Evolutionary conservation across 2,329 filamentous ascomycete genomes (phyloP).

Genomic region (Phyllosticta citrichinensis): DNA sequence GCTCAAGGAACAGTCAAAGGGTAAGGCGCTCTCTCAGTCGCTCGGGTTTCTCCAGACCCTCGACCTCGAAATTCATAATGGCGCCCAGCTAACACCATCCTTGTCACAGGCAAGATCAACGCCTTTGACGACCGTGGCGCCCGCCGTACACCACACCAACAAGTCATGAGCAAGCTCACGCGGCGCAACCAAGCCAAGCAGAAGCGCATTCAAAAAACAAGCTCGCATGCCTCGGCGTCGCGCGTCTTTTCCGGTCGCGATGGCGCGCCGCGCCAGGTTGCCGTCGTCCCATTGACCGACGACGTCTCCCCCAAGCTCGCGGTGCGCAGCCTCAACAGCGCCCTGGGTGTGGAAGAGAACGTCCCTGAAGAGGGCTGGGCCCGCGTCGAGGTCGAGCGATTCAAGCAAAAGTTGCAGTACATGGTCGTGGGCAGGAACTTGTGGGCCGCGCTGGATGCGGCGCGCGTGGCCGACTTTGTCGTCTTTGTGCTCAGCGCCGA

Average conservation of each 20-base stretch:
- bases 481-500: constrained; percentile 73
- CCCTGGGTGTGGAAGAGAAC: constrained; percentile 66
- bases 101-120: constrained; percentile 60
- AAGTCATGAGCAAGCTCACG: constrained; percentile 95
- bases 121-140: constrained; percentile 59
- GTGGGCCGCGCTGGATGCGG: constrained; percentile 70
- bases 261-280: constrained; percentile 79
- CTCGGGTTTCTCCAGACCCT: background rate
- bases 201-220: constrained; percentile 71
- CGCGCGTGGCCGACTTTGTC: constrained; percentile 83
- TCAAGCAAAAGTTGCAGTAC: constrained; percentile 91
- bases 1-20: constrained; percentile 76
- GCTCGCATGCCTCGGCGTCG: constrained; percentile 67
- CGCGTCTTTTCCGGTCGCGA: constrained; percentile 79
- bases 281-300: constrained; percentile 72
- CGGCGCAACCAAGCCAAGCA: constrained; percentile 92
- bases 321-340: constrained; percentile 61
- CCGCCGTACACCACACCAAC: constrained; percentile 86
- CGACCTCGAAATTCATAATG: background rate
- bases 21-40: constrained; percentile 34
- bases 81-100: background rate
- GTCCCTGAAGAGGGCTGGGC: constrained; percentile 48
- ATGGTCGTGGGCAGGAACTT: constrained; percentile 65
- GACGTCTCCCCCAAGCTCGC: constrained; percentile 59
- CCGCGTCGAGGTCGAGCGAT: constrained; percentile 69